A percentile compares a stretch with the other conserved stretches of the same genome.
Evolutionary conservation across 2,329 filamentous ascomycete species (phyloP).

Genomic region (Paraphaeosphaeria sporulosa): DNA sequence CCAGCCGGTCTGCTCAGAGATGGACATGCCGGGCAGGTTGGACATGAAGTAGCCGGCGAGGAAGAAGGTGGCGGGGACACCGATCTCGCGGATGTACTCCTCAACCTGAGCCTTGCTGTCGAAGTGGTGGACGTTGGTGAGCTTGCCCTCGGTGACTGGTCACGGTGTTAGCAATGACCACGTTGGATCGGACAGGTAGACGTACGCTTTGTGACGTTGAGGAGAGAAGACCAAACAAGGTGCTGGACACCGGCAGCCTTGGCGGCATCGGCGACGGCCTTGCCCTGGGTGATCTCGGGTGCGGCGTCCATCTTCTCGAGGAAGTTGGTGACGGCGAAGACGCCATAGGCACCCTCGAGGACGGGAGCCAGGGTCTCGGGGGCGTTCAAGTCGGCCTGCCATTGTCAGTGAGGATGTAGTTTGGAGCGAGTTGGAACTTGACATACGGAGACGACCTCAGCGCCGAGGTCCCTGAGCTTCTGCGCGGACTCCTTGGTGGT

Average conservation of each 20-base stretch:
- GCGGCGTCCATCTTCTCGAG: constrained; percentile 23
- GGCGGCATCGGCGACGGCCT: constrained; percentile 28
- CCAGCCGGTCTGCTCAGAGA: constrained; percentile 15
- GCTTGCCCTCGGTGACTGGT: constrained; percentile 37
- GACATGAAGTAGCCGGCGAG: constrained; percentile 62
- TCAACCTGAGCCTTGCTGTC: constrained; percentile 65
- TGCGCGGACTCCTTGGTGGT: constrained; percentile 31
- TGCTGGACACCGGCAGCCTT: constrained; percentile 26
- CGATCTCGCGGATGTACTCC: constrained; percentile 59
- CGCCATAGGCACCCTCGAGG: constrained; percentile 15
- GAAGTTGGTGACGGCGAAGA: constrained; percentile 19
- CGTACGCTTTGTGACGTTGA: constrained; percentile 25
- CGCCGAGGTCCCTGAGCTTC: constrained; percentile 26
- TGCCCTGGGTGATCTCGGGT: constrained; percentile 30
- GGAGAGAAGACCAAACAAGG: constrained; percentile 32
- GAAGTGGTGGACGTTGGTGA: constrained; percentile 57
- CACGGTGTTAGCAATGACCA: background rate
- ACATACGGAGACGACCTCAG: constrained; percentile 28
- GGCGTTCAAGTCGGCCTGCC: constrained; percentile 18
- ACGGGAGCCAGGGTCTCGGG: constrained; percentile 12
- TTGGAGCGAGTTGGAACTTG: background rate
- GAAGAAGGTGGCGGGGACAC: constrained; percentile 58
- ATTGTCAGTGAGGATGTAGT: background rate
- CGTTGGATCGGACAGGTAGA: background rate
- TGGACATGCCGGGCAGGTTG: constrained; percentile 12